A percentile compares a stretch with the other conserved stretches of the same genome.
Evolutionary conservation across 139 green algal species (phyloP).

Genomic region (Coelastrella sp.): DNA sequence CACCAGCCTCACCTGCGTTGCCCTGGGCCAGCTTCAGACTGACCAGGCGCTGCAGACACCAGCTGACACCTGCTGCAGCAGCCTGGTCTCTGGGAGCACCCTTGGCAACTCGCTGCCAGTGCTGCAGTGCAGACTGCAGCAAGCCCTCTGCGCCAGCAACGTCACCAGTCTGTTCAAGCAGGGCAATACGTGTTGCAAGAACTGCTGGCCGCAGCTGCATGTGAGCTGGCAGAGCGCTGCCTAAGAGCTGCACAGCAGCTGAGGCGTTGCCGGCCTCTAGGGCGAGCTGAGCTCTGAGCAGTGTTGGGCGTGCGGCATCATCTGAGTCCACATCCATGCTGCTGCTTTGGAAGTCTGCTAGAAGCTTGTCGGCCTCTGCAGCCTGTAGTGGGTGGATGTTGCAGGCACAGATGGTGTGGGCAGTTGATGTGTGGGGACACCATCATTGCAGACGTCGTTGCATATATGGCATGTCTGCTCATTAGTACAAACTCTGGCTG

Average conservation of each 20-base stretch:
- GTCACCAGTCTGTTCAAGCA: slow-evolving; percentile 70
- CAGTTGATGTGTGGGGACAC: too few relatives aligned
- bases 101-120: slow-evolving; percentile 39
- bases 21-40: slow-evolving; percentile 64
- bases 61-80: slow-evolving; percentile 43
- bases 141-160: slow-evolving; percentile 55
- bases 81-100: neutral
- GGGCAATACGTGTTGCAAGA: slow-evolving; percentile 69
- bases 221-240: slow-evolving; percentile 28
- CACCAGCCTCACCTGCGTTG: slow-evolving; percentile 17
- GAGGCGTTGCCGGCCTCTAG: slow-evolving; percentile 54
- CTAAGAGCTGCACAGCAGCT: slow-evolving; percentile 43
- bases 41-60: slow-evolving; percentile 73
- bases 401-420: neutral
- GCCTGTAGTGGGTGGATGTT: slow-evolving; percentile 44
- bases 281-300: slow-evolving; percentile 79
- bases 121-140: slow-evolving; percentile 60
- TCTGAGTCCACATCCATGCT: slow-evolving; percentile 2
- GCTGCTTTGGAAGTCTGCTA: slow-evolving; percentile 51
- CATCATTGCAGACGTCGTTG: neutral
- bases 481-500: too few relatives aligned
- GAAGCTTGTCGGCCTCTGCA: slow-evolving; percentile 67
- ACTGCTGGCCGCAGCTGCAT: slow-evolving; percentile 46
- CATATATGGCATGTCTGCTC: neutral
- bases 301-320: slow-evolving; percentile 44